phyloP scores from a whole-genome alignment of 176 grass and related monocot species.

The Oryza glumipatula region DNA sequence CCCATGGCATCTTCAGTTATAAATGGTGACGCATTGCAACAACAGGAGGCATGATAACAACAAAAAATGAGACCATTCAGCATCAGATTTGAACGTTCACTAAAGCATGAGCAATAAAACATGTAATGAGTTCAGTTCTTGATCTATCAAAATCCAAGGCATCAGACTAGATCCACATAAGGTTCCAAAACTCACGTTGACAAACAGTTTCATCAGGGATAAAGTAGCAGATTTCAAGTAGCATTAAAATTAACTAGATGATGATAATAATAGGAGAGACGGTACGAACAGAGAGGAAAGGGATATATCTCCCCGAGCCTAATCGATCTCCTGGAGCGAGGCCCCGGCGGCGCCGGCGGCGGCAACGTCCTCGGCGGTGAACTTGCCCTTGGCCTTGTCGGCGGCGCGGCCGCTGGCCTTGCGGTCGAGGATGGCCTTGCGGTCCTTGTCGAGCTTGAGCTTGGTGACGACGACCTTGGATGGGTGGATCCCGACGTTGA shows the following conservation, averaged over 20 bases:
- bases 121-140: constrained; percentile 41
- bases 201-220: constrained; percentile 14
- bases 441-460: constrained; percentile 99
- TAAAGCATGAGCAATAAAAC: neutral
- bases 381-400: constrained; percentile 97
- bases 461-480: constrained; percentile 84
- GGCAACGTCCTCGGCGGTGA: constrained; percentile 86
- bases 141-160: constrained; percentile 38
- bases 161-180: constrained; percentile 36
- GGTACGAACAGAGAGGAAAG: neutral
- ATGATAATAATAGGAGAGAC: constrained; percentile 15
- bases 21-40: neutral
- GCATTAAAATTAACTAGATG: constrained; percentile 35
- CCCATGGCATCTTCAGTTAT: neutral
- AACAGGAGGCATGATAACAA: neutral
- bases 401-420: constrained; percentile 84
- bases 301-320: constrained; percentile 21
- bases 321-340: constrained; percentile 96
- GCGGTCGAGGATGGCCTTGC: constrained; percentile 86
- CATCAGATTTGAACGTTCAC: neutral
- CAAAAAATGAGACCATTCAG: neutral
- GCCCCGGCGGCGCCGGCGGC: constrained; percentile 55
- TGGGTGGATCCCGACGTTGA: constrained; percentile 88
- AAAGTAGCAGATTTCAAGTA: constrained; percentile 34
- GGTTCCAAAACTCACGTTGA: constrained; percentile 44